Evolutionary conservation across 148 eudicot species (phyloP).

Genomic region (Oxyria digyna): DNA sequence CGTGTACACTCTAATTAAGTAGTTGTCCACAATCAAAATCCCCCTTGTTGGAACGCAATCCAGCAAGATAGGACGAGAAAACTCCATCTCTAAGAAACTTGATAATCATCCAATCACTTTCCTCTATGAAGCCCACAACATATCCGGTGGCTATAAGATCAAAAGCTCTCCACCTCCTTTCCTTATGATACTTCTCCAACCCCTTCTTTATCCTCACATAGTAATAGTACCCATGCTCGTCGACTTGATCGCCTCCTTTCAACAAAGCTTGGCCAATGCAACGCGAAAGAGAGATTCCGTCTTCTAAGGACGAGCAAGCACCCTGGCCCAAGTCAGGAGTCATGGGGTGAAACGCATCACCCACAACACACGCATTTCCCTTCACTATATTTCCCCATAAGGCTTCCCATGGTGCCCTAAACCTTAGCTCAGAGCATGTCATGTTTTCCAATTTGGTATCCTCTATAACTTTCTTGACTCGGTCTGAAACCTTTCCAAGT

Average conservation of each 20-base stretch:
- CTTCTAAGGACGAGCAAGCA: slow-evolving; percentile 14
- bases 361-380: slow-evolving; percentile 9
- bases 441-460: background rate
- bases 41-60: slow-evolving; percentile 22
- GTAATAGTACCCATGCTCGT: too few relatives aligned
- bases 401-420: slow-evolving; percentile 15
- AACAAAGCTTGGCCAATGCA: slow-evolving; percentile 23
- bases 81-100: slow-evolving; percentile 30
- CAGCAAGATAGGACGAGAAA: slow-evolving; percentile 16
- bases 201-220: slow-evolving; percentile 21
- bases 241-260: slow-evolving; percentile 4
- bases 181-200: slow-evolving; percentile 21
- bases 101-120: slow-evolving; percentile 19
- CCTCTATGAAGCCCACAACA: slow-evolving; percentile 30
- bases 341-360: slow-evolving; percentile 16
- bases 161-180: slow-evolving; percentile 39
- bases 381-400: slow-evolving; percentile 2
- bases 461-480: slow-evolving; percentile 1
- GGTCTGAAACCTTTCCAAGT: slow-evolving; percentile 22
- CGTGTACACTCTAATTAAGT: slow-evolving; percentile 6
- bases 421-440: background rate
- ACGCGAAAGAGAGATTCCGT: slow-evolving; percentile 21
- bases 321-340: slow-evolving; percentile 15
- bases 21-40: slow-evolving; percentile 41
- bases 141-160: slow-evolving; percentile 25